Conservation (phyloP, 2,329 filamentous ascomycete genomes). For the Ophiostoma ips region DNA sequence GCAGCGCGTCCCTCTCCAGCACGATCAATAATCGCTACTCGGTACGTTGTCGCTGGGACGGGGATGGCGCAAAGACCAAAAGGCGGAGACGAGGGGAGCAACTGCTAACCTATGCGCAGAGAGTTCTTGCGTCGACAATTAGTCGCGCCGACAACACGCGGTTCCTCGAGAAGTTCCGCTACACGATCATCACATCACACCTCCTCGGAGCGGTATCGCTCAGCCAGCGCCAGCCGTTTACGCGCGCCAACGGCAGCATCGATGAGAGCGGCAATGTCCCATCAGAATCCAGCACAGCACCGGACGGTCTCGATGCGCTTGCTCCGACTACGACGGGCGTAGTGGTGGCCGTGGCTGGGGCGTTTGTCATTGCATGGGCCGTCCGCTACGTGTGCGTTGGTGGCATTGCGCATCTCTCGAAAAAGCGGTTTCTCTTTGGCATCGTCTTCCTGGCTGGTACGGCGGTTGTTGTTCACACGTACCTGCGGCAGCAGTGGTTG, state of each 20-base stretch:
- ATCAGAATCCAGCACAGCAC: neutral
- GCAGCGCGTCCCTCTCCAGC: slow-evolving; percentile 27
- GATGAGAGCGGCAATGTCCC: neutral
- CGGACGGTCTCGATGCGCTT: slow-evolving; percentile 9
- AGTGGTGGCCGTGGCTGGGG: slow-evolving; percentile 46
- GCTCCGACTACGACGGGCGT: slow-evolving; percentile 27
- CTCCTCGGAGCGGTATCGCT: slow-evolving; percentile 55
- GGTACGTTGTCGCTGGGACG: slow-evolving; percentile 24
- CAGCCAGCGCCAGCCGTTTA: slow-evolving; percentile 22
- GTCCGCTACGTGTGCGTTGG: slow-evolving; percentile 54
- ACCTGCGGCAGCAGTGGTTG: slow-evolving; percentile 68
- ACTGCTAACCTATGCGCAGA: slow-evolving; percentile 29
- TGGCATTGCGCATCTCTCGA: slow-evolving; percentile 37
- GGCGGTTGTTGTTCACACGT: slow-evolving; percentile 51
- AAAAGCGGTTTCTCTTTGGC: slow-evolving; percentile 36
- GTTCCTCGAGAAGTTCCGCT: slow-evolving; percentile 86
- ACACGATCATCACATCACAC: slow-evolving; percentile 84
- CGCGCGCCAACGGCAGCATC: neutral
- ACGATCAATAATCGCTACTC: slow-evolving; percentile 37
- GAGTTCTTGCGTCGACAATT: slow-evolving; percentile 56
- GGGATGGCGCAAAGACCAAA: neutral
- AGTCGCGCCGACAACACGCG: slow-evolving; percentile 66
- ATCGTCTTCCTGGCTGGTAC: slow-evolving; percentile 36
- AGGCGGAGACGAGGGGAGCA: neutral
- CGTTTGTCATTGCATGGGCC: slow-evolving; percentile 54